phyloP scores from a whole-genome alignment of 2,329 filamentous ascomycete species.

The Talaromyces funiculosus region DNA sequence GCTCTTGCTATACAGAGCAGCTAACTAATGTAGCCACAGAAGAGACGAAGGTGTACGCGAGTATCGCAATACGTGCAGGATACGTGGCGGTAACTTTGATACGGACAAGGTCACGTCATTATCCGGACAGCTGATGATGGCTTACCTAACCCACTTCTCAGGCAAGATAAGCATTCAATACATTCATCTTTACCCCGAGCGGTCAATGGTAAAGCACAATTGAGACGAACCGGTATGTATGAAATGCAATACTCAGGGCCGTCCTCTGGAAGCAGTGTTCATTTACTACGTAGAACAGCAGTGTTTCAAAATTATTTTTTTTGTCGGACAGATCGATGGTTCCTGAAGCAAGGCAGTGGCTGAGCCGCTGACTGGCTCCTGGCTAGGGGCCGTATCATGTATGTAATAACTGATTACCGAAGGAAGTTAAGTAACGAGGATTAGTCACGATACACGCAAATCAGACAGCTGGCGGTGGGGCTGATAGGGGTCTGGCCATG shows the following conservation, averaged over 20 bases:
- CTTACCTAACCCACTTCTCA: neutral
- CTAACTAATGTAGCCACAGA: too few relatives aligned
- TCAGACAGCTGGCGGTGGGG: conserved; percentile 8
- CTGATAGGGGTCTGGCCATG: conserved; percentile 10
- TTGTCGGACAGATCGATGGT: neutral
- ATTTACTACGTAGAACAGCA: too few relatives aligned
- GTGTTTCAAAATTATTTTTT: neutral
- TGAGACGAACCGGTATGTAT: neutral
- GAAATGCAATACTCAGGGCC: too few relatives aligned
- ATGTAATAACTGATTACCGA: too few relatives aligned
- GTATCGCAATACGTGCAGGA: neutral
- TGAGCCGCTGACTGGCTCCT: neutral
- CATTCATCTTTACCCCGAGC: too few relatives aligned
- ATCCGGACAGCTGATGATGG: neutral
- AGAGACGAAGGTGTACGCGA: too few relatives aligned
- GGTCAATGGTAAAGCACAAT: neutral
- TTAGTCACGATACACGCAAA: conserved; percentile 6
- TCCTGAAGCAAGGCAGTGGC: neutral
- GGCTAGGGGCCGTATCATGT: neutral
- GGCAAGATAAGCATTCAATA: neutral
- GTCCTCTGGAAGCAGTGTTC: too few relatives aligned
- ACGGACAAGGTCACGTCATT: neutral
- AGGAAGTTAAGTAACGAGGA: too few relatives aligned
- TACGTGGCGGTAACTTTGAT: neutral
- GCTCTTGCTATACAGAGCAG: neutral